Percentiles rank a stretch among this genome's conserved stretches.
These are phyloP conservation scores for Oryza punctata DNA, from an alignment of 176 grass and related monocot species.

Conservation along the genomic window DNA sequence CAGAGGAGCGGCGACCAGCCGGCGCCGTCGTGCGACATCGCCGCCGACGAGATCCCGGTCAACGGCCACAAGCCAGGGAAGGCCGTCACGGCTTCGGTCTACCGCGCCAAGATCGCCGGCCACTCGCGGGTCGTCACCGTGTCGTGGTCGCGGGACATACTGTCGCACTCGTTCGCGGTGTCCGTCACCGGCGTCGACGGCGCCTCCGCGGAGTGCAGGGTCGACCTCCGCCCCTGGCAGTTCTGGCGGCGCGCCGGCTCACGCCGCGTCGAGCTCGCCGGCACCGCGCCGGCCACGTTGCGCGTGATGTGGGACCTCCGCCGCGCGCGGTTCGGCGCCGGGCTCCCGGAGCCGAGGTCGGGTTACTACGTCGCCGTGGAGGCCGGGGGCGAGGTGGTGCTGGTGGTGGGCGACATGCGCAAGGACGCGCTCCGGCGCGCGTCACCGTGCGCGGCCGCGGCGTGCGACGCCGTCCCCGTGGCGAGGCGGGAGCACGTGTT, in stretches of 20 bases:
- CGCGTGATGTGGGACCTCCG: slow-evolving; percentile 86
- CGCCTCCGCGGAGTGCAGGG: slow-evolving; percentile 44
- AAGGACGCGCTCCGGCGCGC: slow-evolving; percentile 61
- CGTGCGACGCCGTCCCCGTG: slow-evolving; percentile 47
- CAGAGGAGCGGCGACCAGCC: slow-evolving; percentile 19
- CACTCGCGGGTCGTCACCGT: slow-evolving; percentile 73
- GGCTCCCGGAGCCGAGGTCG: slow-evolving; percentile 50
- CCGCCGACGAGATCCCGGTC: slow-evolving; percentile 38
- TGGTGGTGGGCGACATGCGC: slow-evolving; percentile 71
- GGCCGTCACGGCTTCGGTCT: slow-evolving; percentile 69
- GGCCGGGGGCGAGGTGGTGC: slow-evolving; percentile 59
- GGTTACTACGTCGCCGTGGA: slow-evolving; percentile 69
- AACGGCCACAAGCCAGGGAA: slow-evolving; percentile 44
- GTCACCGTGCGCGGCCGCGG: slow-evolving; percentile 16
- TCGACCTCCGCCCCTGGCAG: slow-evolving; percentile 78
- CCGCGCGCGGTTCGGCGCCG: slow-evolving; percentile 52
- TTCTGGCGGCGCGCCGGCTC: slow-evolving; percentile 75
- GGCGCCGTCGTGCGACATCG: slow-evolving; percentile 25
- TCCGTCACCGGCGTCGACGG: slow-evolving; percentile 39
- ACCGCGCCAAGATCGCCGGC: slow-evolving; percentile 80
- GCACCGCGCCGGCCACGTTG: slow-evolving; percentile 17
- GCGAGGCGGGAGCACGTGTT: slow-evolving; percentile 76
- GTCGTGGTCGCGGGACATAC: slow-evolving; percentile 70
- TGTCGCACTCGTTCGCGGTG: slow-evolving; percentile 63
- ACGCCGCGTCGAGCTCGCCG: slow-evolving; percentile 53